phyloP scores from a whole-genome alignment of 2,329 filamentous ascomycete species.

The Phaeosphaeria sp. region DNA sequence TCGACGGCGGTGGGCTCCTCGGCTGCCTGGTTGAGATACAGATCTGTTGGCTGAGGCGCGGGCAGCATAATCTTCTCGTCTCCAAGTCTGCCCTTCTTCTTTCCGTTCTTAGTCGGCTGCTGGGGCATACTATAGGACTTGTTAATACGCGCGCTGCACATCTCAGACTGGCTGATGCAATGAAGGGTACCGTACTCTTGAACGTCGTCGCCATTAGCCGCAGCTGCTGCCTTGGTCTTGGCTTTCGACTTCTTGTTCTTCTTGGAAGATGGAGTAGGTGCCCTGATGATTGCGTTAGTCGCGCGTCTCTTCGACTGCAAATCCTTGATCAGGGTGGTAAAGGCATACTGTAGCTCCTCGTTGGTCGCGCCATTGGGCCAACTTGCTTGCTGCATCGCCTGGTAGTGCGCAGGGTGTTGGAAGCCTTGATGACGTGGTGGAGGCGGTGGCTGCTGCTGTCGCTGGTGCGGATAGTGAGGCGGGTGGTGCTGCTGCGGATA shows the following conservation, averaged over 20 bases:
- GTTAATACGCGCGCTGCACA: constrained; percentile 25
- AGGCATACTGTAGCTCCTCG: constrained; percentile 28
- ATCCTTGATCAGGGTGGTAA: constrained; percentile 19
- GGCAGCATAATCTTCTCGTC: constrained; percentile 46
- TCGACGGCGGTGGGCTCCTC: constrained; percentile 39
- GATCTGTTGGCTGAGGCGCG: constrained; percentile 65
- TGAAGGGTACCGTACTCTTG: constrained; percentile 28
- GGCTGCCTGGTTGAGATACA: constrained; percentile 67
- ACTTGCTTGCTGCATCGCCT: constrained; percentile 20
- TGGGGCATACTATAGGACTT: constrained; percentile 22
- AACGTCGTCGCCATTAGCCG: constrained; percentile 15
- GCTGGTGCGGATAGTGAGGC: constrained; percentile 2
- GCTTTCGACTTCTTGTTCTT: constrained; percentile 13
- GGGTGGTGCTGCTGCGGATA: constrained; percentile 7
- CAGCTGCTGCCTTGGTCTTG: constrained; percentile 13
- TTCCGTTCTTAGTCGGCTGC: constrained; percentile 1
- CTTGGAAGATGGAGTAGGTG: constrained; percentile 22
- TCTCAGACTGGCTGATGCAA: constrained; percentile 5
- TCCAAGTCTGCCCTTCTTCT: constrained; percentile 23
- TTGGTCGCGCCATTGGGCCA: constrained; percentile 16
- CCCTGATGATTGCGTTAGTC: constrained; percentile 22
- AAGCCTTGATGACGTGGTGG: constrained; percentile 14
- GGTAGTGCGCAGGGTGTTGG: constrained; percentile 18
- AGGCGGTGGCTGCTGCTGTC: constrained; percentile 3
- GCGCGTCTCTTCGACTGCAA: constrained; percentile 14